Base-by-base conservation (phyloP, 257 asterid species). In the Petrea volubilis region DNA sequence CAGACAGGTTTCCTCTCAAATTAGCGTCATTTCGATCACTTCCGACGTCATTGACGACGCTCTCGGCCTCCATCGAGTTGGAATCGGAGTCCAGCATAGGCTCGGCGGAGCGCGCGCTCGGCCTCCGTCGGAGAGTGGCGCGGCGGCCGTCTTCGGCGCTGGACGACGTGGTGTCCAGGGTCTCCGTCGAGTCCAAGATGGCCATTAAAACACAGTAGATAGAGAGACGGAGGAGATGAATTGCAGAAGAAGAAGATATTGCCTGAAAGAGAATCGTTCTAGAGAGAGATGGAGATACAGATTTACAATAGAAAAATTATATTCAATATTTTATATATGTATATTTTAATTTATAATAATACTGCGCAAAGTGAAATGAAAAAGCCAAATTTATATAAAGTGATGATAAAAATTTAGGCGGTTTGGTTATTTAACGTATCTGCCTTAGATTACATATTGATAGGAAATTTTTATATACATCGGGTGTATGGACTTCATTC, bases 141-240 rank as follows among this genome's bases (percentile, higher is more conserved):
- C 38, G 58, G 60, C 57, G 70, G 24, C 25, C 73, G 71, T 29
- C 61, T 43, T 62, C 81, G 71, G 66, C 71, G 74, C 64, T 33
- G 34, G 82, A 68, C 61, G 84, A 60, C 68, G 80, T 62, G 40
- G 79, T 66, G 60, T 52, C 87, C 5, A 60, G 62, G 51, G 68
- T 61, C 74, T 85, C 87, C 84, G 93, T 85, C 84, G 84, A 62
- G 71, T 83, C 88, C 80, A 61, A 13, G 69, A 88, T 75, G 80
- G 88, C 79, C 96, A 87, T 81, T 70, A 40, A 63, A n/a, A n/a
- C n/a, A 24, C 52, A 17, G 28, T 27, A 52, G 36, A 31, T 10
- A 24, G 52, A 57, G 65, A 34, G n/a, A 3, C 15, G 15, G 55
- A 31, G 18, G 53, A 44, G 25, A 58, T 28, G 41, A 66, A 71